A percentile compares a stretch with the other conserved stretches of the same genome.
Evolutionary conservation across 108 stramenopile species (phyloP).

Genomic region (Heterococcus sp.): DNA sequence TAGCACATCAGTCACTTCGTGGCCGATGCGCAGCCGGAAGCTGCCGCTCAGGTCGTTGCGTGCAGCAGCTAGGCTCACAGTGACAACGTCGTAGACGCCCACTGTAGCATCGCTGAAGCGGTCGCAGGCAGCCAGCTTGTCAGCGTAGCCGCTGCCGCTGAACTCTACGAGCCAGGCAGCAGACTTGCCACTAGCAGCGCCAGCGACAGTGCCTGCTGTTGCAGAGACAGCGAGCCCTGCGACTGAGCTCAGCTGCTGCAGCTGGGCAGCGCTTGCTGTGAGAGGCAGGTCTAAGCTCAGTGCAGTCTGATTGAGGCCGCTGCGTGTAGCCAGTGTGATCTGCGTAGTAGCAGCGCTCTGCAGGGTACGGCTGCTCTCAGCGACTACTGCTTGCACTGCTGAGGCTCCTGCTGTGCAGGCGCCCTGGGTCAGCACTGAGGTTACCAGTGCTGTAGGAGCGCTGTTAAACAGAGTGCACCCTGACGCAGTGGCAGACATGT

Average conservation of each 20-base stretch:
- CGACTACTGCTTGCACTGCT: background rate
- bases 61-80: conserved; percentile 24
- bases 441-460: background rate
- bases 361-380: background rate
- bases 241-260: background rate
- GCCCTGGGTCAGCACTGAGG: background rate
- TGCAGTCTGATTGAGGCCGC: background rate
- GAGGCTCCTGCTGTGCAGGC: background rate
- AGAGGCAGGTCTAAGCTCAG: background rate
- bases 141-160: background rate
- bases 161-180: conserved; percentile 33
- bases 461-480: background rate
- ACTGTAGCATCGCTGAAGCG: conserved; percentile 35
- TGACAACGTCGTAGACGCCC: conserved; percentile 38
- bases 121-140: conserved; percentile 26
- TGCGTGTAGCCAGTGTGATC: background rate
- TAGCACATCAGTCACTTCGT: conserved; percentile 41
- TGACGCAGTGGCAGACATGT: background rate
- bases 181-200: conserved; percentile 9
- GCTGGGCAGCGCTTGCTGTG: background rate
- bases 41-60: conserved; percentile 24
- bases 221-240: background rate
- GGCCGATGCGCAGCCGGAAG: conserved; percentile 38
- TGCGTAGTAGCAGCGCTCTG: no score
- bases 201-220: background rate